These are phyloP conservation scores for Lineolata rhizophorae DNA, from an alignment of 495 filamentous ascomycete species.

Conservation along the genomic window DNA sequence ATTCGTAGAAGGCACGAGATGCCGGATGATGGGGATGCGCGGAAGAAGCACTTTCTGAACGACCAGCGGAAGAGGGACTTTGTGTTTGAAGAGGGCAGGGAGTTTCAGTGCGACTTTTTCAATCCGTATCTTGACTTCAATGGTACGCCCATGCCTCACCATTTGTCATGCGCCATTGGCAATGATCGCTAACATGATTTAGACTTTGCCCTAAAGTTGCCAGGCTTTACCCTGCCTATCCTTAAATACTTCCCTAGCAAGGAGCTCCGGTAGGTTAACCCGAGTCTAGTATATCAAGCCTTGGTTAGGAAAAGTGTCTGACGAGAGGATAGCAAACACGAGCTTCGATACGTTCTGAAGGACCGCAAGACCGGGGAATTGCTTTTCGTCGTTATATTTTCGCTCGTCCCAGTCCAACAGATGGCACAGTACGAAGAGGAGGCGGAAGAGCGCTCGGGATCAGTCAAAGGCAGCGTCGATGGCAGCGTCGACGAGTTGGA, in stretches of 20 bases:
- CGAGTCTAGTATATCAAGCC: not conserved
- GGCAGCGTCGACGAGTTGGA: not conserved
- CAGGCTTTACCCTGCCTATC: slow-evolving; percentile 52
- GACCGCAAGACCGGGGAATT: not conserved
- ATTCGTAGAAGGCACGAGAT: slow-evolving; percentile 25
- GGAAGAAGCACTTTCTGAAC: slow-evolving; percentile 22
- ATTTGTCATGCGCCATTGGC: slow-evolving; percentile 2
- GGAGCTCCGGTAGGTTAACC: not conserved
- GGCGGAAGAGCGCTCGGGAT: not conserved
- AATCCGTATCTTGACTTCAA: slow-evolving; percentile 84
- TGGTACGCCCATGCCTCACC: slow-evolving; percentile 20
- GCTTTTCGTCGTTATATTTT: not conserved
- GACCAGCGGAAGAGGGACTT: slow-evolving; percentile 25
- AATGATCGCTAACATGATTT: slow-evolving; percentile 2
- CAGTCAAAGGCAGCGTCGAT: not conserved
- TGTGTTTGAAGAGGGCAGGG: slow-evolving; percentile 33
- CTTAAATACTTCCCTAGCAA: slow-evolving; percentile 45
- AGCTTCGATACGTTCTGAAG: not conserved
- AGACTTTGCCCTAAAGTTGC: slow-evolving; percentile 53
- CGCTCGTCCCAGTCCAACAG: not conserved
- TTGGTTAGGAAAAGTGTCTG: not conserved
- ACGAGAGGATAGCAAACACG: not conserved
- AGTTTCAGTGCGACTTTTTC: slow-evolving; percentile 66
- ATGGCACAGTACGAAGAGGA: not conserved
- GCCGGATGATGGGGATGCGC: slow-evolving; percentile 12